phyloP scores from a whole-genome alignment of 2,329 filamentous ascomycete genomes.

The Dactylellina leptospora region DNA sequence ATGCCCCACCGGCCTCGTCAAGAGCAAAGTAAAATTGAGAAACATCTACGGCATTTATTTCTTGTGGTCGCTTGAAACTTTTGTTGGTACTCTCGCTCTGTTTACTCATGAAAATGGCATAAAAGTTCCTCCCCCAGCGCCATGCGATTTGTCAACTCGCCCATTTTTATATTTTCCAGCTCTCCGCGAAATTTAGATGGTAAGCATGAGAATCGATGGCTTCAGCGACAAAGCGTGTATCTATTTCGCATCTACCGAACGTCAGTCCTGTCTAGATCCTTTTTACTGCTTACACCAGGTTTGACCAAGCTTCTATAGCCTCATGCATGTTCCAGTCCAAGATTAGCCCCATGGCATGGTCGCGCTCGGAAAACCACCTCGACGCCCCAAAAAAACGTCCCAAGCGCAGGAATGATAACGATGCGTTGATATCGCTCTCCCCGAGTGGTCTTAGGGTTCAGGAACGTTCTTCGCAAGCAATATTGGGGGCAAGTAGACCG shows the following conservation, averaged over 20 bases:
- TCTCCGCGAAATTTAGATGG: background rate
- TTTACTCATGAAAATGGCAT: constrained; percentile 40
- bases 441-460: constrained; percentile 31
- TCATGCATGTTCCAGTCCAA: constrained; percentile 14
- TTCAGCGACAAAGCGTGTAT: background rate
- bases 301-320: constrained; percentile 25
- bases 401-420: background rate
- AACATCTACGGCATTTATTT: constrained; percentile 13
- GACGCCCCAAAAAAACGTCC: background rate
- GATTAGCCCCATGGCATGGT: constrained; percentile 24
- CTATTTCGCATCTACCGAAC: constrained; percentile 48
- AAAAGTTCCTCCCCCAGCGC: background rate
- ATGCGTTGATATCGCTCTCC: constrained; percentile 21
- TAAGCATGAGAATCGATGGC: no score
- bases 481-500: background rate
- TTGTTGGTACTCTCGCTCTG: background rate
- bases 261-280: constrained; percentile 32
- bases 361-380: background rate
- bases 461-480: background rate
- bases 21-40: background rate
- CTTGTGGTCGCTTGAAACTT: constrained; percentile 17
- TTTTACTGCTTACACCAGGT: constrained; percentile 36
- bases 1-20: constrained; percentile 8
- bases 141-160: constrained; percentile 26
- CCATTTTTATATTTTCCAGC: background rate